A percentile compares a stretch with the other conserved stretches of the same genome.
Conservation (phyloP, 768 basidiomycete genomes). For the Pleurotus salmoneostramineus region DNA sequence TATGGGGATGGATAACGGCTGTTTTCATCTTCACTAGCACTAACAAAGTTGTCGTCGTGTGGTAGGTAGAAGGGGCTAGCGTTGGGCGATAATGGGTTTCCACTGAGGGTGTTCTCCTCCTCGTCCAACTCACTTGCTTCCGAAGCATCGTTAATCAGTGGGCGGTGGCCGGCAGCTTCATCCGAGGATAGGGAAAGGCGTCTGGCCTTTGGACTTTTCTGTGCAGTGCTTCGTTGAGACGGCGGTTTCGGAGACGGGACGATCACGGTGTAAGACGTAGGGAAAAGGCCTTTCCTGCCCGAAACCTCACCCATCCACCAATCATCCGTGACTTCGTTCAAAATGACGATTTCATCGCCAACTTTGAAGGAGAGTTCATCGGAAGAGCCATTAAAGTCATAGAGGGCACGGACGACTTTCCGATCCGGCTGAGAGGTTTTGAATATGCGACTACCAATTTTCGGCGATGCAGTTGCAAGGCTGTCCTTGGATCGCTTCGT, state of each 20-base stretch:
- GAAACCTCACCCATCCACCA: conserved; percentile 88
- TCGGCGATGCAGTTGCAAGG: conserved; percentile 22
- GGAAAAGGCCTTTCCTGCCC: conserved; percentile 79
- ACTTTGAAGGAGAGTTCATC: conserved; percentile 77
- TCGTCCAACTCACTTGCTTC: conserved; percentile 30
- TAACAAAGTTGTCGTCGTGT: conserved; percentile 4
- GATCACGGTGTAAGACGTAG: conserved; percentile 59
- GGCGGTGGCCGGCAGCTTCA: conserved; percentile 13
- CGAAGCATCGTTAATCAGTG: conserved; percentile 17
- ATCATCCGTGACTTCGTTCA: conserved; percentile 80
- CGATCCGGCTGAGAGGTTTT: conserved; percentile 47
- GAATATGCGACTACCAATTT: conserved; percentile 34
- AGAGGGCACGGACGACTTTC: conserved; percentile 64
- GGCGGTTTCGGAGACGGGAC: conserved; percentile 26
- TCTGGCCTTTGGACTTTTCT: conserved; percentile 3
- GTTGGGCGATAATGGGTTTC: conserved; percentile 37
- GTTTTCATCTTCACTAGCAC: conserved; percentile 6
- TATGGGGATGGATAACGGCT: conserved; percentile 10
- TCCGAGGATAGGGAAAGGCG: conserved; percentile 12
- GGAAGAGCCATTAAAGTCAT: conserved; percentile 69
- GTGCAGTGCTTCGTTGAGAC: conserved; percentile 14
- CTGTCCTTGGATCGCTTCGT: conserved; percentile 30
- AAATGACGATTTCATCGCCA: conserved; percentile 72
- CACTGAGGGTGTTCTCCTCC: conserved; percentile 46
- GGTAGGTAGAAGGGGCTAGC: conserved; percentile 37